A percentile compares a stretch with the other conserved stretches of the same genome.
These are phyloP conservation scores for Leishmania turanica DNA, from an alignment of 208 protist species.

Conservation along the genomic window DNA sequence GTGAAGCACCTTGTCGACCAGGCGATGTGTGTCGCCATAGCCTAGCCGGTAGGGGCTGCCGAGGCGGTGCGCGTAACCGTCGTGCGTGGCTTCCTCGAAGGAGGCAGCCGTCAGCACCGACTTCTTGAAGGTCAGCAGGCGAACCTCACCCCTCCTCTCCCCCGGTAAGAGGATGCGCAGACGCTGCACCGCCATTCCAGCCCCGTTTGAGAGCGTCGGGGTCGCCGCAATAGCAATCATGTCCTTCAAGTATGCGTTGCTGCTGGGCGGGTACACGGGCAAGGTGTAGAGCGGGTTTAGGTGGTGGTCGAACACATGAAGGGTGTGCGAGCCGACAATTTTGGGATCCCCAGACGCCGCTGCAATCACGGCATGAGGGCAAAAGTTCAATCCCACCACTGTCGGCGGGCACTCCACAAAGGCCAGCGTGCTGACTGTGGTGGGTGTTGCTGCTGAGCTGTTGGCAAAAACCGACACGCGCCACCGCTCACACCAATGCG, in stretches of 20 bases:
- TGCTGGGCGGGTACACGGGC: constrained; percentile 30
- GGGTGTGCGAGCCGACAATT: constrained; percentile 26
- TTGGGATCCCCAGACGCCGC: constrained; percentile 33
- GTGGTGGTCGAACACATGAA: constrained; percentile 39
- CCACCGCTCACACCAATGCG: constrained; percentile 26
- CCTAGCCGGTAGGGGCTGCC: not conserved
- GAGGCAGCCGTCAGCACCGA: constrained; percentile 18
- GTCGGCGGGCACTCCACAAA: constrained; percentile 22
- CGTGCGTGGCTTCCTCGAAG: not conserved
- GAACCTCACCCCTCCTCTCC: constrained; percentile 41
- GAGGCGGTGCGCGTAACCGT: not conserved
- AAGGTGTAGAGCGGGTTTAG: constrained; percentile 27
- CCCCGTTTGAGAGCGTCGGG: constrained; percentile 28
- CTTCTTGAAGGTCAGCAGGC: constrained; percentile 42
- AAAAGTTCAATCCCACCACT: constrained; percentile 31
- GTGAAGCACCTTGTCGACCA: constrained; percentile 38
- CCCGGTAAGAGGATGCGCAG: constrained; percentile 55
- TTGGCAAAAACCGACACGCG: constrained; percentile 29
- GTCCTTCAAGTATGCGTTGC: constrained; percentile 38
- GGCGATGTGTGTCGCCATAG: constrained; percentile 18
- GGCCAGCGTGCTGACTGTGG: constrained; percentile 20
- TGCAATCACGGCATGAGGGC: constrained; percentile 34
- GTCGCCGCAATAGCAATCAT: constrained; percentile 41
- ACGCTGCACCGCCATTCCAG: constrained; percentile 28
- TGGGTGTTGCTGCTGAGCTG: constrained; percentile 1